Evolutionary conservation across 805 yeast species (phyloP).

Genomic region (Sugiyamaella americana): DNA sequence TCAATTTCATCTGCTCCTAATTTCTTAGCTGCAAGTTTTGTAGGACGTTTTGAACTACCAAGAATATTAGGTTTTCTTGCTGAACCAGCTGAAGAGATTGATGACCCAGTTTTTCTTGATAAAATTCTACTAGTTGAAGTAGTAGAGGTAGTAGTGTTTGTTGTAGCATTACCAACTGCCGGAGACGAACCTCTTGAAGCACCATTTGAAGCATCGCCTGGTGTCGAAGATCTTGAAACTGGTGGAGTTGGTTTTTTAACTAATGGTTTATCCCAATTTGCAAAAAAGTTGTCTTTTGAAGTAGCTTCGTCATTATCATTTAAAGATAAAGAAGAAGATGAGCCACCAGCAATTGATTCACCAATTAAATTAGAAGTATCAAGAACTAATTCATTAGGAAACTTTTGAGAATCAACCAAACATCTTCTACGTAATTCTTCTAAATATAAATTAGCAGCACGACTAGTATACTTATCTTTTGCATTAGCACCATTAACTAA

Average conservation of each 20-base stretch:
- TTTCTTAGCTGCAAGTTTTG: constrained; percentile 30
- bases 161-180: constrained; percentile 15
- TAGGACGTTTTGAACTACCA: constrained; percentile 24
- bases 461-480: constrained; percentile 70
- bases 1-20: constrained; percentile 44
- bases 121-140: constrained; percentile 14
- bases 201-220: constrained; percentile 18
- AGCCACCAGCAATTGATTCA: constrained; percentile 17
- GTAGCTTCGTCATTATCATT: constrained; percentile 11
- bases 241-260: constrained; percentile 37
- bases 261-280: constrained; percentile 83
- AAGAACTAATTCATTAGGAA: constrained; percentile 69
- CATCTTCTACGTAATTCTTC: constrained; percentile 70
- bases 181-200: constrained; percentile 18
- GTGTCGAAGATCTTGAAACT: constrained; percentile 35
- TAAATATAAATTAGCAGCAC: constrained; percentile 74
- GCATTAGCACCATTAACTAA: constrained; percentile 56
- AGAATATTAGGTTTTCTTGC: constrained; percentile 26
- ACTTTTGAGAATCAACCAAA: constrained; percentile 55
- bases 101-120: constrained; percentile 7
- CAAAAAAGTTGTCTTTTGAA: constrained; percentile 76
- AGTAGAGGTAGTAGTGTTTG: constrained; percentile 16
- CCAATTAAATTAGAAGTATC: constrained; percentile 37
- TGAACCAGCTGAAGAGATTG: constrained; percentile 13
- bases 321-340: constrained; percentile 17